Conservation (phyloP, 257 asterid genomes). For the Solanum gracilifrons region DNA sequence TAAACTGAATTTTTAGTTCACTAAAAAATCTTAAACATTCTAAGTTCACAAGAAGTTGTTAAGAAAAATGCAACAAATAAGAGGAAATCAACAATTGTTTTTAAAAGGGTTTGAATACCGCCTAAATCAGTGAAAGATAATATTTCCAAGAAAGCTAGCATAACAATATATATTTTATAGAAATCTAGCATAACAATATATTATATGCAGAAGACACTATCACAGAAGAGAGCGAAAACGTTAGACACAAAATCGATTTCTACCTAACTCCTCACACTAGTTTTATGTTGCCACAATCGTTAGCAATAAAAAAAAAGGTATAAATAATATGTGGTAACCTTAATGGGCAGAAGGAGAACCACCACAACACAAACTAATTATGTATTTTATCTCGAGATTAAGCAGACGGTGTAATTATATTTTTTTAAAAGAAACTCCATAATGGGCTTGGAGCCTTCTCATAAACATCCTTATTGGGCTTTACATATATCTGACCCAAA, state of each 20-base stretch:
- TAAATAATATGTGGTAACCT: background rate
- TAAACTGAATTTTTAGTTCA: too few species aligned
- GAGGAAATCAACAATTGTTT: too few species aligned
- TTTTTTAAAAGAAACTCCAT: background rate
- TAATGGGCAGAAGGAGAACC: background rate
- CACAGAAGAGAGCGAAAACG: background rate
- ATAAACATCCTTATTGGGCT: background rate
- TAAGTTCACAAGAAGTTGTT: too few species aligned
- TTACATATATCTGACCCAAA: background rate
- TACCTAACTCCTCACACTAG: background rate
- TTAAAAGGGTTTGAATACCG: too few species aligned
- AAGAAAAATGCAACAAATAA: too few species aligned
- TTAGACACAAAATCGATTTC: background rate
- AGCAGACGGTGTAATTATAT: background rate
- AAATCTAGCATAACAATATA: too few species aligned
- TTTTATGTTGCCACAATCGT: background rate
- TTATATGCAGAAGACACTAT: background rate
- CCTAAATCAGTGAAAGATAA: too few species aligned
- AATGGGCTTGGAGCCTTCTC: background rate
- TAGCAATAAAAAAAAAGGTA: background rate
- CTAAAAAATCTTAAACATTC: too few species aligned
- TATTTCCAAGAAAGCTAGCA: background rate
- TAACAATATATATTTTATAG: too few species aligned
- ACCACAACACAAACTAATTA: background rate
- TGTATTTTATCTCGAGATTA: background rate